A percentile compares a stretch with the other conserved stretches of the same genome.
phyloP scores from a whole-genome alignment of 805 yeast genomes.

The Peterozyma xylosa region DNA sequence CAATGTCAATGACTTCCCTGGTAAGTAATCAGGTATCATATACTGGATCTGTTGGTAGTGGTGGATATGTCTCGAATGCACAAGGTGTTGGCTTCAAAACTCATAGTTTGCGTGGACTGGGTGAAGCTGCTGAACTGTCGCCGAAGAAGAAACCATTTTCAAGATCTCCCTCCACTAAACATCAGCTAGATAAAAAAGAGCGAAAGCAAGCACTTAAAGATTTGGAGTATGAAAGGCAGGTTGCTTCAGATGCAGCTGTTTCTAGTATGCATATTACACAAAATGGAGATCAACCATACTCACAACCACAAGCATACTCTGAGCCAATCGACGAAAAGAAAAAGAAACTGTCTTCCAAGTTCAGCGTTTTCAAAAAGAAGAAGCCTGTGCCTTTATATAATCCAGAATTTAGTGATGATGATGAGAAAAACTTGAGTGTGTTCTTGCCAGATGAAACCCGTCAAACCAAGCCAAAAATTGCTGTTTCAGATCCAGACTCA shows the following conservation, averaged over 20 bases:
- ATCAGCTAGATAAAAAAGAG: slow-evolving; percentile 15
- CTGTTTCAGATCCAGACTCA: too few species aligned
- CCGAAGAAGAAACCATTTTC: slow-evolving; percentile 8
- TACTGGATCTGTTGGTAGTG: background rate
- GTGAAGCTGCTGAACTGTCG: slow-evolving; percentile 9
- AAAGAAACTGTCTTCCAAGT: background rate
- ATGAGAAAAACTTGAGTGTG: background rate
- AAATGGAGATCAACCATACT: background rate
- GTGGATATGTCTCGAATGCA: slow-evolving; percentile 19
- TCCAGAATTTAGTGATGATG: background rate
- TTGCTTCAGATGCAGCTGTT: slow-evolving; percentile 14
- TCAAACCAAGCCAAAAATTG: too few species aligned
- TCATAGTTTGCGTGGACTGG: slow-evolving; percentile 20
- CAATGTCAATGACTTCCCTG: slow-evolving; percentile 10
- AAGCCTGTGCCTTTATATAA: background rate
- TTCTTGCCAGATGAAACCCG: too few species aligned
- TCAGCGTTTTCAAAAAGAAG: background rate
- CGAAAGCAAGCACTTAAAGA: slow-evolving; percentile 16
- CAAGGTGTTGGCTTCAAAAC: slow-evolving; percentile 20
- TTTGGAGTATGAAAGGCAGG: slow-evolving; percentile 17
- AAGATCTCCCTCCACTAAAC: background rate
- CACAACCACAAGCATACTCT: slow-evolving; percentile 2
- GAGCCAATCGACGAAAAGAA: slow-evolving; percentile 2
- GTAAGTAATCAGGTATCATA: background rate
- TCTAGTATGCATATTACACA: background rate